Evolutionary conservation across 176 grass and related monocot genomes (phyloP).

Genomic region (Poa annua): DNA sequence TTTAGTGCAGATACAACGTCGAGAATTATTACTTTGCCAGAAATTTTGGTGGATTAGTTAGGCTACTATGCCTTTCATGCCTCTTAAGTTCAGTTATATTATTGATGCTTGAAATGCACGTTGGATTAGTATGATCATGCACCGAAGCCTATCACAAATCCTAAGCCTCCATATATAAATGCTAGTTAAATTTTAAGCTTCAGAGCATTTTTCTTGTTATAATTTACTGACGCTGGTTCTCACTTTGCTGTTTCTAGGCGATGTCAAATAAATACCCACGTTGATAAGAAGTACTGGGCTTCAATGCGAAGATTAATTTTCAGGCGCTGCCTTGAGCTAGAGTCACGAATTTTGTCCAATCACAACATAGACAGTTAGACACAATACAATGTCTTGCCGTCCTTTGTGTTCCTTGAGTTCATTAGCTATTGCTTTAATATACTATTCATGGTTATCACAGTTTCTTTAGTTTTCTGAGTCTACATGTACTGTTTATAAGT

Average conservation of each 20-base stretch:
- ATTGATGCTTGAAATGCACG: neutral
- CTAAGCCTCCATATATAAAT: neutral
- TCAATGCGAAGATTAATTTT: neutral
- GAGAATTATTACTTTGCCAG: neutral
- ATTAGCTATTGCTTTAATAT: conserved; percentile 37
- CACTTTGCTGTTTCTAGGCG: neutral
- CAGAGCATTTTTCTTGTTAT: neutral
- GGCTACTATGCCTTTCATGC: neutral
- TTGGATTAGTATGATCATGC: neutral
- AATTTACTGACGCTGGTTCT: neutral
- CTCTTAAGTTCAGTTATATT: neutral
- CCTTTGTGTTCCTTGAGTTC: neutral
- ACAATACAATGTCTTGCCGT: neutral
- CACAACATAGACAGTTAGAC: neutral
- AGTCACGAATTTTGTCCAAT: neutral
- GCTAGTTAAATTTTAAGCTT: neutral
- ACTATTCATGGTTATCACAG: neutral
- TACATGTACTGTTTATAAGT: neutral
- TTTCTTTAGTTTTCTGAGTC: neutral
- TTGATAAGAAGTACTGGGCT: neutral
- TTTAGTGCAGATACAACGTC: neutral
- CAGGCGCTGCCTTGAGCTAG: neutral
- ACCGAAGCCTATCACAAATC: neutral
- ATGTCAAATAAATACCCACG: neutral
- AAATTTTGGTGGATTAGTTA: neutral